Evolutionary conservation across 805 yeast species (phyloP).

Genomic region (Metschnikowia baotianmanensis): DNA sequence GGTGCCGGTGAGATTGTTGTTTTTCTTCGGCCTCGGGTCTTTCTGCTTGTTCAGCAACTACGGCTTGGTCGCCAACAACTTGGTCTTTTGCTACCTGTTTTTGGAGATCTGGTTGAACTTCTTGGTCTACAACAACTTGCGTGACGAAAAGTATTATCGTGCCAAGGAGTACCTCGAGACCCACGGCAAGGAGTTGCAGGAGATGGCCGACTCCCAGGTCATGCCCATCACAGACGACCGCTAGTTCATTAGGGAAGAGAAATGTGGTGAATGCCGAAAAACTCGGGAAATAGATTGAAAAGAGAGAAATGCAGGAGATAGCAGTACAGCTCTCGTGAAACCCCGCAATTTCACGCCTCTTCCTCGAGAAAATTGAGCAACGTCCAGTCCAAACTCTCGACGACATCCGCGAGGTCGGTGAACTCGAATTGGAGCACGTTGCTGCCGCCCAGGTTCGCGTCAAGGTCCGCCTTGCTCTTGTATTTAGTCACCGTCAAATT

Average conservation of each 20-base stretch:
- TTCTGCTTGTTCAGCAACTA: conserved; percentile 47
- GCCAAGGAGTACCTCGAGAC: conserved; percentile 42
- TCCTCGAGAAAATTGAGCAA: conserved; percentile 33
- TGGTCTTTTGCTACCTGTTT: conserved; percentile 58
- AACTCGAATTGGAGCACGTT: conserved; percentile 47
- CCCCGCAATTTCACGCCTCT: background rate
- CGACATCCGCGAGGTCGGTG: conserved; percentile 50
- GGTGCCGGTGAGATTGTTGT: conserved; percentile 54
- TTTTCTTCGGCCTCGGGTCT: conserved; percentile 49
- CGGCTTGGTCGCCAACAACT: conserved; percentile 55
- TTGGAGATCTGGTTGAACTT: conserved; percentile 71
- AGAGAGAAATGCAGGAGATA: background rate
- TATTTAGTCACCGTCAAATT: conserved; percentile 36
- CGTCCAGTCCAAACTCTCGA: conserved; percentile 58
- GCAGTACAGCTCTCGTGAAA: background rate
- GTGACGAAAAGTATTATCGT: conserved; percentile 59
- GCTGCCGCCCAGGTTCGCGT: conserved; percentile 30
- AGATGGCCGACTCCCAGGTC: conserved; percentile 30
- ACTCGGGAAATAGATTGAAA: too few species aligned
- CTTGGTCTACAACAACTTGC: conserved; percentile 56
- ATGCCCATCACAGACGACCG: conserved; percentile 28
- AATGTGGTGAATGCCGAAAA: too few species aligned
- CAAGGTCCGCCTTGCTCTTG: conserved; percentile 23
- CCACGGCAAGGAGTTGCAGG: conserved; percentile 34
- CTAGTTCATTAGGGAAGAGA: background rate